These are phyloP conservation scores for Geosiphon pyriformis DNA, from an alignment of 192 early-diverging fungal species.

Conservation along the genomic window DNA sequence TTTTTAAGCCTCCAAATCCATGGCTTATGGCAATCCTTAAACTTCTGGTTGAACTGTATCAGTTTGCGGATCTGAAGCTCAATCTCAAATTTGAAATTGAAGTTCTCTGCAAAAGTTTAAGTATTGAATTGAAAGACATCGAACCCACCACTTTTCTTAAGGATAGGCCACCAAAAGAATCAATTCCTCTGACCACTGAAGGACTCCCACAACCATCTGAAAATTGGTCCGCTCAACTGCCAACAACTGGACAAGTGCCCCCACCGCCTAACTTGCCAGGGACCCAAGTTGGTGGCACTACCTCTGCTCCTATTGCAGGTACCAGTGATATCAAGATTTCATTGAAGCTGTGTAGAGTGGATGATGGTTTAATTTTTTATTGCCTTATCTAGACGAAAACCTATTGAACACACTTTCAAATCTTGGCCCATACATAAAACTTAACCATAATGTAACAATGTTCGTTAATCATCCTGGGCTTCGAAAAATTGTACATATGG, in stretches of 20 bases:
- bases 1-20: conserved; percentile 94
- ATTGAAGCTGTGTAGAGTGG: no score
- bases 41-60: conserved; percentile 88
- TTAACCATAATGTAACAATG: conserved; percentile 77
- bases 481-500: conserved; percentile 81
- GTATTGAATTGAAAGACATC: conserved; percentile 79
- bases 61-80: conserved; percentile 87
- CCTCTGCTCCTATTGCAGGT: not conserved
- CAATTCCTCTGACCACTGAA: conserved; percentile 24
- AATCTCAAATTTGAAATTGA: conserved; percentile 98
- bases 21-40: conserved; percentile 96
- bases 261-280: not conserved
- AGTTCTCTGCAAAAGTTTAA: conserved; percentile 89
- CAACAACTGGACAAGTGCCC: not conserved
- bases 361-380: not conserved
- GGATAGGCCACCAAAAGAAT: conserved; percentile 49
- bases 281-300: not conserved
- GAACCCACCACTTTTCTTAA: conserved; percentile 61
- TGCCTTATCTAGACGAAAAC: not conserved
- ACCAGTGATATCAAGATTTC: no score
- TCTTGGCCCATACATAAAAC: conserved; percentile 60
- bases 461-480: conserved; percentile 81
- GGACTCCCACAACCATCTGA: conserved; percentile 36
- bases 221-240: conserved; percentile 21
- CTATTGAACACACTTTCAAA: conserved; percentile 20